Evolutionary conservation across 1,284 basidiomycete species (phyloP).

Genomic region (Sporisorium sorghi): DNA sequence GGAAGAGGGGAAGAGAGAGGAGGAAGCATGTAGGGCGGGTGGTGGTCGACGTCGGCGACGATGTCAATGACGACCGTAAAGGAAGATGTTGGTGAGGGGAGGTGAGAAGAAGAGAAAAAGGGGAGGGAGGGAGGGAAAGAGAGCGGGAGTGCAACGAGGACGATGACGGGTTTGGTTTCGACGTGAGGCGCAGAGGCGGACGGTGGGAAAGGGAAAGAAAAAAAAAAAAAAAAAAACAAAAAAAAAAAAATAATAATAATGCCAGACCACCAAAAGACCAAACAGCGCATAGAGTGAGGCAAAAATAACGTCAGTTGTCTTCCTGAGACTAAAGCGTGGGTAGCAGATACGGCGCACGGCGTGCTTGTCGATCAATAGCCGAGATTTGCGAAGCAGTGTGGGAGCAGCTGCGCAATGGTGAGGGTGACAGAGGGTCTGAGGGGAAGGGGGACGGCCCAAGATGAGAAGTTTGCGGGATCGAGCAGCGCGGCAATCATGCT

Average conservation of each 20-base stretch:
- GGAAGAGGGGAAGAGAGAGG: not conserved
- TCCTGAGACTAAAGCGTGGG: not conserved
- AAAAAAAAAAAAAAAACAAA: slow-evolving; percentile 8
- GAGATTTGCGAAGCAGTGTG: not conserved
- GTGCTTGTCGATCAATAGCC: not conserved
- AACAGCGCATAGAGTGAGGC: not conserved
- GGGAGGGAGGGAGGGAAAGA: slow-evolving; percentile 1
- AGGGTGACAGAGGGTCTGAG: not conserved
- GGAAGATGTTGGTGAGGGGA: slow-evolving; percentile 2
- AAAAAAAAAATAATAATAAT: too few species aligned
- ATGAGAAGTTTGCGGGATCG: not conserved
- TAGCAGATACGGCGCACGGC: not conserved
- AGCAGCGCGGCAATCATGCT: not conserved
- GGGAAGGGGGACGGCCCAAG: not conserved
- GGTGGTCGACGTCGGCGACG: slow-evolving; percentile 11
- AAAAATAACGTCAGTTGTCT: slow-evolving; percentile 3
- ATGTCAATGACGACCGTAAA: slow-evolving; percentile 7
- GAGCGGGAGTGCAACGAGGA: slow-evolving; percentile 6
- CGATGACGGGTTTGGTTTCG: slow-evolving; percentile 21
- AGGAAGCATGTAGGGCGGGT: slow-evolving; percentile 12
- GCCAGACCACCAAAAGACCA: not conserved
- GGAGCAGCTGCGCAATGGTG: not conserved
- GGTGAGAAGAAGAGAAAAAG: not conserved
- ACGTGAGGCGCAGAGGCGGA: slow-evolving; percentile 10
- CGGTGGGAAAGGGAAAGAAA: slow-evolving; percentile 3